These are phyloP conservation scores for Raphanus raphanistrum DNA, from an alignment of 345 rosid species.

Conservation along the genomic window DNA sequence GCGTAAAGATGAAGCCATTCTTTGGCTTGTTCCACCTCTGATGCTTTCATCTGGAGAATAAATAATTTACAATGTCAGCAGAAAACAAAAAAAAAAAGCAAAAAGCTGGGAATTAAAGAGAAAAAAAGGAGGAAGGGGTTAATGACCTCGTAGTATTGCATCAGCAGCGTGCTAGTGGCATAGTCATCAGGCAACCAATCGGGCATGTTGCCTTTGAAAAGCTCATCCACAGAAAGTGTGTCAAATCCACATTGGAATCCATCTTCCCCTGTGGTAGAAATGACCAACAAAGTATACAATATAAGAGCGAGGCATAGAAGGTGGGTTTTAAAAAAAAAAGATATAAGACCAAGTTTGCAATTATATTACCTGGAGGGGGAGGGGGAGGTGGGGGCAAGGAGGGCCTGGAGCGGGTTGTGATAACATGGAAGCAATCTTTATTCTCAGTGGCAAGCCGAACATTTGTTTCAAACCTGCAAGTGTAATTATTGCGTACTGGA, in stretches of 20 bases:
- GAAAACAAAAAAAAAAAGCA: no score
- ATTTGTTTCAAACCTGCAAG: not conserved
- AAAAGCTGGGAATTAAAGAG: no score
- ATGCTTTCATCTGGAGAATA: not conserved
- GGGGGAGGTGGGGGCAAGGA: not conserved
- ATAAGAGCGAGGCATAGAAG: not conserved
- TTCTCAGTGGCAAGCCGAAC: not conserved
- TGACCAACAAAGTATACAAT: not conserved
- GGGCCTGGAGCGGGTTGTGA: not conserved
- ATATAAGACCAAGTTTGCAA: not conserved
- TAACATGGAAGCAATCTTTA: not conserved
- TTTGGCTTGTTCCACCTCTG: not conserved
- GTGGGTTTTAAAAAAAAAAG: not conserved
- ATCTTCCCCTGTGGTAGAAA: not conserved
- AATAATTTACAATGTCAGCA: not conserved
- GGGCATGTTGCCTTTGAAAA: not conserved
- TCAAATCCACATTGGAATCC: not conserved
- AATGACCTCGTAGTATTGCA: not conserved
- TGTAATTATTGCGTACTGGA: not conserved
- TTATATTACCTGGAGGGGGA: not conserved
- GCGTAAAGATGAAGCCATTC: not conserved
- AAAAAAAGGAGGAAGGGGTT: not conserved
- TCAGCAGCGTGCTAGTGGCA: not conserved
- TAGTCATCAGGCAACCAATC: not conserved
- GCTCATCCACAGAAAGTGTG: not conserved